A percentile compares a stretch with the other conserved stretches of the same genome.
phyloP scores from a whole-genome alignment of 2,329 filamentous ascomycete species.

The Penicillium brevicompactum region DNA sequence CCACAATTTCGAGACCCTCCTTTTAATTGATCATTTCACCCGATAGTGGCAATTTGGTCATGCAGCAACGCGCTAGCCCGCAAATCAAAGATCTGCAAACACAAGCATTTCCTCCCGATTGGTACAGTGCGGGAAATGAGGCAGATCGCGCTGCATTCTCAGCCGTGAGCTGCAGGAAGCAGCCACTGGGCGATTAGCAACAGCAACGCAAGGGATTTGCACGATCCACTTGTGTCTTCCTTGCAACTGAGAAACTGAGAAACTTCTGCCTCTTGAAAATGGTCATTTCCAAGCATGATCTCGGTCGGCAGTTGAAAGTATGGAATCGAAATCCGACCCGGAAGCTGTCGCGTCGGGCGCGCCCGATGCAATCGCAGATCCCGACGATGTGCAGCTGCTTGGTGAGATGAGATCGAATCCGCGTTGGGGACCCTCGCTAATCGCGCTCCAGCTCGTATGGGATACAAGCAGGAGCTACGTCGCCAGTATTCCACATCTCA shows the following conservation, averaged over 20 bases:
- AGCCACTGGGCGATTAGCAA: background rate
- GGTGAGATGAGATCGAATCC: background rate
- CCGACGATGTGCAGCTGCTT: background rate
- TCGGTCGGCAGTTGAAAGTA: background rate
- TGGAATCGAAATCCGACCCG: background rate
- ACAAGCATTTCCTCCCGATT: background rate
- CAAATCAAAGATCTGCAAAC: background rate
- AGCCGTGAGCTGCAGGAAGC: background rate
- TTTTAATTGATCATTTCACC: background rate
- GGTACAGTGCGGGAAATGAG: constrained; percentile 2
- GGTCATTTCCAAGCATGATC: background rate
- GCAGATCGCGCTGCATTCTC: constrained; percentile 9
- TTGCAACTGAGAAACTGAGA: background rate
- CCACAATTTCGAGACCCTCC: background rate
- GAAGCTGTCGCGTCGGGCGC: background rate
- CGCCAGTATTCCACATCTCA: constrained; percentile 65
- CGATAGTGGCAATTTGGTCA: background rate
- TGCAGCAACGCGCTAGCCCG: background rate
- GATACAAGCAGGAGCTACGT: constrained; percentile 63
- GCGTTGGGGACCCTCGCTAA: constrained; percentile 2
- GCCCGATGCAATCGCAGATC: background rate
- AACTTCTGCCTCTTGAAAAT: background rate
- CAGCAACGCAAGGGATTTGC: background rate
- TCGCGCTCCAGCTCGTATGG: constrained; percentile 33
- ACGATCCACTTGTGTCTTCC: background rate